These are phyloP conservation scores for Paramyrothecium sp. DNA, from an alignment of 2,329 filamentous ascomycete species.

Conservation along the genomic window DNA sequence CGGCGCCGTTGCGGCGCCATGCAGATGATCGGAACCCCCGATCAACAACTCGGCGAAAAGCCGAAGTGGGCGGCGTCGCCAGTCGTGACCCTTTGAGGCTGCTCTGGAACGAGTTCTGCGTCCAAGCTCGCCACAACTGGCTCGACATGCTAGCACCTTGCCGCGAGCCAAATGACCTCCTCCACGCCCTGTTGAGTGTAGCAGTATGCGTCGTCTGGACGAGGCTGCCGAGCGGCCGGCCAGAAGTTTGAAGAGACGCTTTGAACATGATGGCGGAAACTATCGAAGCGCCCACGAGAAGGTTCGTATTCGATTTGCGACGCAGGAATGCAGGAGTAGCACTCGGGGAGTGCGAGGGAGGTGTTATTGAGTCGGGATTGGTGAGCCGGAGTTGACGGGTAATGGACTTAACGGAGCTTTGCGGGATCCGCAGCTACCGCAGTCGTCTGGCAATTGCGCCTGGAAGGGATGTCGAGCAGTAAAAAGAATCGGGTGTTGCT, in stretches of 20 bases:
- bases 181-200: slow-evolving; percentile 24
- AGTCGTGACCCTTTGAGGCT: slow-evolving; percentile 14
- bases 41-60: slow-evolving; percentile 17
- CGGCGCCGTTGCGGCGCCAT: slow-evolving; percentile 23
- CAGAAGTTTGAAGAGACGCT: slow-evolving; percentile 19
- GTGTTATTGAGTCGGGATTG: not conserved
- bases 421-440: not conserved
- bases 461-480: not conserved
- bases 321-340: no score
- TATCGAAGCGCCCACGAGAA: not conserved
- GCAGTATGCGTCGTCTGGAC: slow-evolving; percentile 13
- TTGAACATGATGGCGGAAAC: slow-evolving; percentile 19
- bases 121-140: slow-evolving; percentile 18
- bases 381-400: not conserved
- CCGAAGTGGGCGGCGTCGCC: not conserved
- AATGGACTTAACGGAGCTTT: slow-evolving; percentile 7
- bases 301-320: no score
- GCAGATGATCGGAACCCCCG: slow-evolving; percentile 34
- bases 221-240: slow-evolving; percentile 16
- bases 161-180: slow-evolving; percentile 24
- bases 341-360: not conserved
- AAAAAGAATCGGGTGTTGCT: not conserved
- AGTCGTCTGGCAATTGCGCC: not conserved
- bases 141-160: slow-evolving; percentile 13
- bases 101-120: slow-evolving; percentile 13